Conservation (phyloP, 1,284 basidiomycete genomes). For the Prillingera fragicola region DNA sequence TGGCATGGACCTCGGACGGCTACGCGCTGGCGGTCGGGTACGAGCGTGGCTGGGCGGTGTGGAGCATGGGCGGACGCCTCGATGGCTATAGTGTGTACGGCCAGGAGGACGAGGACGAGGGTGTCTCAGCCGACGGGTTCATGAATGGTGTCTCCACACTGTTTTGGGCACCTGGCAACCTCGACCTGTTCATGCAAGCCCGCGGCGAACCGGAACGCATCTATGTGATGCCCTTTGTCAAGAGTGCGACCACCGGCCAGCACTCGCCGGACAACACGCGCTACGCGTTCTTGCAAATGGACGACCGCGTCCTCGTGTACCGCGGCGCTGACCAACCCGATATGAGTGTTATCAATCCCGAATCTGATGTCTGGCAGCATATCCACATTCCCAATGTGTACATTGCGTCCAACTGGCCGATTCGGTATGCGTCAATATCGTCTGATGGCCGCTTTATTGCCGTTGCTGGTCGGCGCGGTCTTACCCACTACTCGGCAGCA, state of each 20-base stretch:
- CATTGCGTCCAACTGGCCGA: constrained; percentile 87
- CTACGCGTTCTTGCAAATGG: constrained; percentile 92
- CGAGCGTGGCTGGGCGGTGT: constrained; percentile 81
- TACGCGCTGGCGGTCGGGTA: constrained; percentile 96
- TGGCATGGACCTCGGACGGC: constrained; percentile 93
- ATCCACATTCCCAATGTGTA: constrained; percentile 81
- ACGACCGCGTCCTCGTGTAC: constrained; percentile 91
- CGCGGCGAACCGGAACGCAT: constrained; percentile 38
- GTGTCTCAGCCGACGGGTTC: constrained; percentile 57
- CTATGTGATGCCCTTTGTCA: constrained; percentile 85
- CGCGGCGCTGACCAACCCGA: constrained; percentile 95
- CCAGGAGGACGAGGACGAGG: constrained; percentile 49
- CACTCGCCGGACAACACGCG: constrained; percentile 66
- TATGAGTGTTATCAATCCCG: constrained; percentile 97
- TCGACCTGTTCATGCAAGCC: constrained; percentile 70
- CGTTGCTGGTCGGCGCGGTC: constrained; percentile 81
- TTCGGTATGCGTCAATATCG: constrained; percentile 86
- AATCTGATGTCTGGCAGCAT: constrained; percentile 95
- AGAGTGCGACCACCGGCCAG: constrained; percentile 86
- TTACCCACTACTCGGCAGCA: constrained; percentile 87
- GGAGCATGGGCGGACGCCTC: constrained; percentile 84
- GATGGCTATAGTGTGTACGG: constrained; percentile 58
- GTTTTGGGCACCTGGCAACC: constrained; percentile 89
- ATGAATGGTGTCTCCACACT: constrained; percentile 59
- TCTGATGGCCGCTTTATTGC: constrained; percentile 87